Evolutionary conservation across 306 rosid genomes (phyloP).

Genomic region (Quercus mongolica): DNA sequence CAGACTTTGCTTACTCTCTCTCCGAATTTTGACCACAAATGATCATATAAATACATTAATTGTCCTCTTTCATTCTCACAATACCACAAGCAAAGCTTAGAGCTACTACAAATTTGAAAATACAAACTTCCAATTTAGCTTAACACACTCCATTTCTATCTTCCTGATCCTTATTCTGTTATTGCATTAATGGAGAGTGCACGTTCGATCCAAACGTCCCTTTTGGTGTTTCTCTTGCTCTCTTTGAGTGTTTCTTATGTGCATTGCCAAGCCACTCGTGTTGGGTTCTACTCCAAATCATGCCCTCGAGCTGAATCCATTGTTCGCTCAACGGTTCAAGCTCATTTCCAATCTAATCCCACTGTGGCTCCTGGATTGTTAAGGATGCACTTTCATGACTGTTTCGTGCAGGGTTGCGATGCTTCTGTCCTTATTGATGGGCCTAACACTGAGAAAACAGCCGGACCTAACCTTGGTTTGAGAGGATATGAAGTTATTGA

Average conservation of each 20-base stretch:
- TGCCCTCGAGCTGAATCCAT: constrained; percentile 44
- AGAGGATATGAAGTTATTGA: constrained; percentile 46
- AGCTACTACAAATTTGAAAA: too few relatives aligned
- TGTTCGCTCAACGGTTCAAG: constrained; percentile 33
- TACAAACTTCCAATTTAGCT: too few relatives aligned
- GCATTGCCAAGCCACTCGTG: constrained; percentile 31
- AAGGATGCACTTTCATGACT: constrained; percentile 53
- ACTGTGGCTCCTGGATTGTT: constrained; percentile 37
- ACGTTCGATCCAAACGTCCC: neutral
- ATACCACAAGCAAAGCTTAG: too few relatives aligned
- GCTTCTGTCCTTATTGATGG: constrained; percentile 41
- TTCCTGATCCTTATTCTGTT: too few relatives aligned
- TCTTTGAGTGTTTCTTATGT: constrained; percentile 5
- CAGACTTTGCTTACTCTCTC: too few relatives aligned
- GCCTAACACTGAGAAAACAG: constrained; percentile 13
- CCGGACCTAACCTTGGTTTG: constrained; percentile 17
- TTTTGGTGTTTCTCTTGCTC: neutral
- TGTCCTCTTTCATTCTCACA: too few relatives aligned
- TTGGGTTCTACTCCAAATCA: constrained; percentile 30
- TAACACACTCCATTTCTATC: too few relatives aligned
- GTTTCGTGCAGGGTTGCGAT: constrained; percentile 51
- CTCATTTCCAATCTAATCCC: constrained; percentile 25
- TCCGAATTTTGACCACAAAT: too few relatives aligned
- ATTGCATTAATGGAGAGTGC: too few relatives aligned
- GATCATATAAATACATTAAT: too few relatives aligned